Evolutionary conservation across 2,329 filamentous ascomycete species (phyloP).

Genomic region (Aureobasidium musti): DNA sequence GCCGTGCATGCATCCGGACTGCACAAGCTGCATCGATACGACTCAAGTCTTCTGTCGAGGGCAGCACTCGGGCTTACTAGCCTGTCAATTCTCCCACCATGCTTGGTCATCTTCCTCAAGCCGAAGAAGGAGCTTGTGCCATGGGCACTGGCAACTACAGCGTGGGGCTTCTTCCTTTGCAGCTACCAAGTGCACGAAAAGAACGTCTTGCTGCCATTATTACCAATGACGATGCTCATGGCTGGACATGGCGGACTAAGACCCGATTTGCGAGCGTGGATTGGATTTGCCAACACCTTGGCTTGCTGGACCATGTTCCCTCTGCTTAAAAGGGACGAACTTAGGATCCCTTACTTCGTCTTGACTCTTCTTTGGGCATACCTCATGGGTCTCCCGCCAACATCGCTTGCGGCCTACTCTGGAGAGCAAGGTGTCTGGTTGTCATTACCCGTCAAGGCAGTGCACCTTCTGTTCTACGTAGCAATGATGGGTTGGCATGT

Average conservation of each 20-base stretch:
- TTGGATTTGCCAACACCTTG: conserved; percentile 91
- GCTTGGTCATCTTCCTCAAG: conserved; percentile 73
- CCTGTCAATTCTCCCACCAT: conserved; percentile 74
- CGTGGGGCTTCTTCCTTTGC: conserved; percentile 97
- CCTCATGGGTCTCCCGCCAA: conserved; percentile 81
- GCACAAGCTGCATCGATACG: conserved; percentile 79
- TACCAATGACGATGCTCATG: conserved; percentile 89
- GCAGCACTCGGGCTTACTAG: conserved; percentile 75
- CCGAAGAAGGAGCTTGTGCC: conserved; percentile 77
- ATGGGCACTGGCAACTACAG: conserved; percentile 75
- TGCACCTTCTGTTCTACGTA: conserved; percentile 76
- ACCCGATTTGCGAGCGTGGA: conserved; percentile 79
- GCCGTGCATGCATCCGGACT: conserved; percentile 73
- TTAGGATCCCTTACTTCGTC: conserved; percentile 81
- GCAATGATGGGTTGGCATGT: conserved; percentile 81
- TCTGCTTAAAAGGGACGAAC: conserved; percentile 78
- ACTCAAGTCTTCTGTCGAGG: conserved; percentile 70
- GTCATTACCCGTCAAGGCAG: conserved; percentile 62
- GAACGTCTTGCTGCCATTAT: conserved; percentile 85
- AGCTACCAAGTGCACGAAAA: conserved; percentile 99
- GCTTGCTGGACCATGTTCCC: conserved; percentile 94
- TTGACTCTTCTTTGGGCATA: conserved; percentile 88
- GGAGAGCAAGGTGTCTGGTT: conserved; percentile 47
- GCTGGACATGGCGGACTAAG: conserved; percentile 75
- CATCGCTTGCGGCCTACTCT: conserved; percentile 68